A percentile compares a stretch with the other conserved stretches of the same genome.
These are phyloP conservation scores for Skeletonema potamos DNA, from an alignment of 108 stramenopile genomes.

Conservation along the genomic window DNA sequence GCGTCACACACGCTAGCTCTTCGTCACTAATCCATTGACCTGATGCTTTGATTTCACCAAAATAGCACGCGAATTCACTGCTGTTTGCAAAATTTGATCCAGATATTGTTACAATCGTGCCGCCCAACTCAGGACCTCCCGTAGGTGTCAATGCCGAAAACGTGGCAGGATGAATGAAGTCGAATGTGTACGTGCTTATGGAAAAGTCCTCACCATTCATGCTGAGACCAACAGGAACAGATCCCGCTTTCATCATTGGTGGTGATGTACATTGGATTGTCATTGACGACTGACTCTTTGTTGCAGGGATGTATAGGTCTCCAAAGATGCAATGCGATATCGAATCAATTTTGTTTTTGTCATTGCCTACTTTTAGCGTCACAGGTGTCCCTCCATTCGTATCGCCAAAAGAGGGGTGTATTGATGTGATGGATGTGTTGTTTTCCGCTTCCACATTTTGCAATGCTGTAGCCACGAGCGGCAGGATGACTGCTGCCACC, in stretches of 20 bases:
- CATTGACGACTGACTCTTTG: not conserved
- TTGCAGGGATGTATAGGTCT: not conserved
- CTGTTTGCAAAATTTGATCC: constrained; percentile 44
- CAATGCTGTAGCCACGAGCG: not conserved
- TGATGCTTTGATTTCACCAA: constrained; percentile 8
- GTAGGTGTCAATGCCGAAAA: constrained; percentile 1
- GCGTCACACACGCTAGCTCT: constrained; percentile 20
- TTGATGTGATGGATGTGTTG: constrained; percentile 1
- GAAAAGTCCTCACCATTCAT: not conserved
- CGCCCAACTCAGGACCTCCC: constrained; percentile 10
- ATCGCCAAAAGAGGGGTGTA: constrained; percentile 13
- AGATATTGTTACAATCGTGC: constrained; percentile 10
- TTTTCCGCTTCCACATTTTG: constrained; percentile 13
- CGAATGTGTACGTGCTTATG: not conserved
- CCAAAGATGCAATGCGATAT: constrained; percentile 6
- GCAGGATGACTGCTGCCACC: not conserved
- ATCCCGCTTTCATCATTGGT: not conserved
- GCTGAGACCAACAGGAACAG: not conserved
- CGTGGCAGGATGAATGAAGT: not conserved
- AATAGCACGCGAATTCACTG: constrained; percentile 9
- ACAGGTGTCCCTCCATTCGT: constrained; percentile 18
- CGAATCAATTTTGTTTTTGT: not conserved
- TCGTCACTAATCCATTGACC: constrained; percentile 23
- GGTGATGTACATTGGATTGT: constrained; percentile 3
- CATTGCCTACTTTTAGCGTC: not conserved